A percentile compares a stretch with the other conserved stretches of the same genome.
Evolutionary conservation across 768 basidiomycete genomes (phyloP).

Genomic region (Hydnum rufescens): DNA sequence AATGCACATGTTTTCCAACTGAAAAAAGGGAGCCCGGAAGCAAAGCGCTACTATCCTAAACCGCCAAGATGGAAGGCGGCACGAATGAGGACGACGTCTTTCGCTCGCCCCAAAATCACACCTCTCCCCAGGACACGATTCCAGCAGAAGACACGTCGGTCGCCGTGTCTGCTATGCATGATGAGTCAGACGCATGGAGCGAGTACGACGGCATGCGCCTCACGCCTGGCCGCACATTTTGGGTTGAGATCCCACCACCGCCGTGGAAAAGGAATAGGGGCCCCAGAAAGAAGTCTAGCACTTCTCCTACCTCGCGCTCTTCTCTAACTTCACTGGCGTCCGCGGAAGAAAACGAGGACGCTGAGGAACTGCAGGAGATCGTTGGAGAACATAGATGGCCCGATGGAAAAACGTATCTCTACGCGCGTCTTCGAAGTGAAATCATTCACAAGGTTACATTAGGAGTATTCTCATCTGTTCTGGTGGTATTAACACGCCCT

Average conservation of each 20-base stretch:
- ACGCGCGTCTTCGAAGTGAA: slow-evolving; percentile 2
- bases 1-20: too few relatives aligned
- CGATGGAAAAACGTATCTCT: not conserved
- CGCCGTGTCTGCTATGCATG: too few relatives aligned
- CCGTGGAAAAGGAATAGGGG: not conserved
- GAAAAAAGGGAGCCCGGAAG: too few relatives aligned
- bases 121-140: too few relatives aligned
- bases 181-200: too few relatives aligned
- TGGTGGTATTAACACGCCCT: not conserved
- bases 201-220: slow-evolving; percentile 4
- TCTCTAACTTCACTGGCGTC: not conserved
- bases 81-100: too few relatives aligned
- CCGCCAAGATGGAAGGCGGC: too few relatives aligned
- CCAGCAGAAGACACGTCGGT: too few relatives aligned
- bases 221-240: not conserved
- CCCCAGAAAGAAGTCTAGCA: not conserved
- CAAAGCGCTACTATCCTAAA: too few relatives aligned
- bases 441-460: not conserved
- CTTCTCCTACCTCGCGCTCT: not conserved
- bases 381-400: not conserved
- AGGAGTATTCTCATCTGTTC: not conserved
- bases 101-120: too few relatives aligned
- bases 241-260: not conserved
- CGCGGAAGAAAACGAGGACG: not conserved
- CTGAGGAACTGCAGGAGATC: not conserved